These are phyloP conservation scores for Prunus dulcis DNA, from an alignment of 306 rosid species.

Conservation along the genomic window DNA sequence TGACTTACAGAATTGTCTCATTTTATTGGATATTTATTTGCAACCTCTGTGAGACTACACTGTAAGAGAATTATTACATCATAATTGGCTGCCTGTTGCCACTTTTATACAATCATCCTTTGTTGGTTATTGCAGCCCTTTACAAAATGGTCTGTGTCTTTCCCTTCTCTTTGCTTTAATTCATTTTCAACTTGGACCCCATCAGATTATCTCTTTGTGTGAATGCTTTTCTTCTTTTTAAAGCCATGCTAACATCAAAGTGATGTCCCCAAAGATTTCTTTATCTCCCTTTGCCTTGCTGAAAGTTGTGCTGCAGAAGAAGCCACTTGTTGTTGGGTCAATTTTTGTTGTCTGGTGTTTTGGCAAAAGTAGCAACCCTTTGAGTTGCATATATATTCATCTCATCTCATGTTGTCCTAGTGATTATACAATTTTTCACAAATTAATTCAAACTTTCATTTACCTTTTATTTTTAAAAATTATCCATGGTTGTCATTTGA, in stretches of 20 bases:
- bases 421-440: too few relatives aligned
- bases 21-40: neutral
- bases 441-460: too few relatives aligned
- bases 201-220: neutral
- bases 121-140: neutral
- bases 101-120: neutral
- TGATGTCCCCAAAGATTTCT: neutral
- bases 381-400: neutral
- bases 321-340: neutral
- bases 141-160: neutral
- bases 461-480: too few relatives aligned
- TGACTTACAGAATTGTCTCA: neutral
- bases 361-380: neutral
- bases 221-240: neutral
- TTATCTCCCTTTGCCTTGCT: neutral
- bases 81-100: neutral
- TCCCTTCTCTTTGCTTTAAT: neutral
- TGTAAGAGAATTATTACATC: neutral
- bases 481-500: too few relatives aligned
- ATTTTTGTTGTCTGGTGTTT: neutral
- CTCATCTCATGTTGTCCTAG: too few relatives aligned
- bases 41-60: neutral
- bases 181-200: neutral
- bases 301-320: slow-evolving; percentile 11
- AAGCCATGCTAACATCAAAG: neutral